Conservation (phyloP, 257 asterid genomes). For the Nicotiana knightiana region DNA sequence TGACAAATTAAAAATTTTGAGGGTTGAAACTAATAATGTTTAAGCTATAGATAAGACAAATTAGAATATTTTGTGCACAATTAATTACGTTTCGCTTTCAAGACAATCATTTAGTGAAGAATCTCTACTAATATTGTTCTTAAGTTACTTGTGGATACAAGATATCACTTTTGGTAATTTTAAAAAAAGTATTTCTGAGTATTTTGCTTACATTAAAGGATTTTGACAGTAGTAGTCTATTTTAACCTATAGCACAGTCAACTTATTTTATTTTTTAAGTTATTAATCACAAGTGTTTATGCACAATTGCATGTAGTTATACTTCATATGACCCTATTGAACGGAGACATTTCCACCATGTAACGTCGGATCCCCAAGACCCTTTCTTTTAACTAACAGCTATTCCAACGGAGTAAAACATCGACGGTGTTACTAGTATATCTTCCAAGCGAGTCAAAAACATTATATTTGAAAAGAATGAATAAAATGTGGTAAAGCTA, state of each 20-base stretch:
- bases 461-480: no score
- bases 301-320: no score
- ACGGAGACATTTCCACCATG: no score
- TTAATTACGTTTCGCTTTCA: not conserved
- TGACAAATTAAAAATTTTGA: not conserved
- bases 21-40: not conserved
- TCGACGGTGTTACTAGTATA: no score
- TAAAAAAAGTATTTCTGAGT: not conserved
- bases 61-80: not conserved
- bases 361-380: no score
- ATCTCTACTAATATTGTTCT: not conserved
- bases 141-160: not conserved
- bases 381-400: no score
- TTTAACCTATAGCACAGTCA: not conserved
- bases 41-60: not conserved
- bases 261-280: no score
- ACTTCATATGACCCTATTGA: no score
- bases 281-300: no score
- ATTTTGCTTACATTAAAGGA: not conserved
- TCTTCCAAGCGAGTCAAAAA: no score
- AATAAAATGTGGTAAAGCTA: no score
- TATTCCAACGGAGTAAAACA: no score
- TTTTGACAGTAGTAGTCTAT: not conserved
- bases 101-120: not conserved
- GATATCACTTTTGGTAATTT: not conserved